phyloP scores from a whole-genome alignment of 495 filamentous ascomycete species.

The Venustampulla echinocandica region DNA sequence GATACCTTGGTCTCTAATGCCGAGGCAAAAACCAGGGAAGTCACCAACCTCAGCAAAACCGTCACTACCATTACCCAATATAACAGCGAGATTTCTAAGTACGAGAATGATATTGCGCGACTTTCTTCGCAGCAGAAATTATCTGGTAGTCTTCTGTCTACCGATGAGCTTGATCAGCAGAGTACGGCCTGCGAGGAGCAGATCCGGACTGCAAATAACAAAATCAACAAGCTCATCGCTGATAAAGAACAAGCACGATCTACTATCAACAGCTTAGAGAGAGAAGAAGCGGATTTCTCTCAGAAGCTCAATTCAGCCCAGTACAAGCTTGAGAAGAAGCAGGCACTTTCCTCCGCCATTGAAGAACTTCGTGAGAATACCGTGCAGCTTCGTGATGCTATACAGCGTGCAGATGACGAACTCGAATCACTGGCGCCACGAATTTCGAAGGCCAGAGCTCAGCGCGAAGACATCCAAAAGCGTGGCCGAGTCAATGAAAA shows the following conservation, averaged over 20 bases:
- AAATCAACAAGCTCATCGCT: constrained; percentile 49
- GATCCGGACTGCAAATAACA: constrained; percentile 49
- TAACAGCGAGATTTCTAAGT: constrained; percentile 57
- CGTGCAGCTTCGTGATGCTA: constrained; percentile 54
- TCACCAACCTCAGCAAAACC: constrained; percentile 65
- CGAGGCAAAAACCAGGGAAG: constrained; percentile 57
- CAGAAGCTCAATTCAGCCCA: constrained; percentile 59
- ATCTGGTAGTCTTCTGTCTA: constrained; percentile 49
- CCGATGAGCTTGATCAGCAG: constrained; percentile 78
- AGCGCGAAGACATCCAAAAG: constrained; percentile 64
- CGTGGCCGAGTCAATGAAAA: constrained; percentile 66
- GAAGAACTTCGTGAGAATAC: constrained; percentile 63
- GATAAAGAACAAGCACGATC: constrained; percentile 66
- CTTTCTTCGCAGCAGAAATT: constrained; percentile 63
- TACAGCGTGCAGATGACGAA: constrained; percentile 58
- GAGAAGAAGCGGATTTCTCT: constrained; percentile 58
- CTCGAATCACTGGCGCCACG: constrained; percentile 62
- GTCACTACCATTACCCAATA: constrained; percentile 69
- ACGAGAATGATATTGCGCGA: constrained; percentile 61
- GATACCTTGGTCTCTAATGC: constrained; percentile 60
- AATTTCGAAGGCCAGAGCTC: constrained; percentile 61
- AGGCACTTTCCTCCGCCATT: constrained; percentile 54
- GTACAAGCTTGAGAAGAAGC: constrained; percentile 72
- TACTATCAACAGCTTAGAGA: constrained; percentile 58
- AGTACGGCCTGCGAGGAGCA: constrained; percentile 60